These are phyloP conservation scores for Colletotrichum cereale DNA, from an alignment of 2,329 filamentous ascomycete species.

Conservation along the genomic window DNA sequence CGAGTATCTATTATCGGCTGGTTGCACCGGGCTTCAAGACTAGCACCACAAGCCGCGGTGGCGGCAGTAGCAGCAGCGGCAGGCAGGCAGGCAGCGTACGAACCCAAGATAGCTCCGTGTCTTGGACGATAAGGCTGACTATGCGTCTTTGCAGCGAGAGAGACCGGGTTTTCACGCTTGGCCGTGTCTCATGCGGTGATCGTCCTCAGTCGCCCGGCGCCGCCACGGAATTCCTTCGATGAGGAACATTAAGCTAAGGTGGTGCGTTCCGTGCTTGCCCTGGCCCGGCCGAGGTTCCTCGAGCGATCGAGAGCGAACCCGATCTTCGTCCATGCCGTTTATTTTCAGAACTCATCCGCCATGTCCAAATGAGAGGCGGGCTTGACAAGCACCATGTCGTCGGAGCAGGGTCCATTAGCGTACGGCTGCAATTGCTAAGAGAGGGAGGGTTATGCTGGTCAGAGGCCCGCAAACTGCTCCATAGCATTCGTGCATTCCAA, in stretches of 20 bases:
- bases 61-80: slow-evolving; percentile 1
- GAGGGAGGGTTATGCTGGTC: slow-evolving; percentile 29
- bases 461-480: slow-evolving; percentile 35
- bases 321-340: neutral
- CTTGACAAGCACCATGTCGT: slow-evolving; percentile 16
- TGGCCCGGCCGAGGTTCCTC: slow-evolving; percentile 18
- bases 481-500: slow-evolving; percentile 6
- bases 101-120: slow-evolving; percentile 38
- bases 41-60: slow-evolving; percentile 2
- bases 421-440: slow-evolving; percentile 35
- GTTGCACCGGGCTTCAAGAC: slow-evolving; percentile 33
- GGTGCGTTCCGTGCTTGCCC: neutral
- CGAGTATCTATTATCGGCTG: slow-evolving; percentile 37
- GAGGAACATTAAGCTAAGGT: slow-evolving; percentile 22
- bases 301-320: neutral
- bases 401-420: slow-evolving; percentile 14
- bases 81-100: slow-evolving; percentile 17
- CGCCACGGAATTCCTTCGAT: neutral
- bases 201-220: slow-evolving; percentile 8
- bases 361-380: slow-evolving; percentile 19
- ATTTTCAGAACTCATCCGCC: slow-evolving; percentile 17
- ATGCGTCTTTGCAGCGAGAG: slow-evolving; percentile 28
- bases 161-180: slow-evolving; percentile 28
- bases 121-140: slow-evolving; percentile 37
- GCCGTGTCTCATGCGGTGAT: slow-evolving; percentile 11